Base-by-base conservation (phyloP, 148 eudicot species). In the Arctostaphylos glauca region DNA sequence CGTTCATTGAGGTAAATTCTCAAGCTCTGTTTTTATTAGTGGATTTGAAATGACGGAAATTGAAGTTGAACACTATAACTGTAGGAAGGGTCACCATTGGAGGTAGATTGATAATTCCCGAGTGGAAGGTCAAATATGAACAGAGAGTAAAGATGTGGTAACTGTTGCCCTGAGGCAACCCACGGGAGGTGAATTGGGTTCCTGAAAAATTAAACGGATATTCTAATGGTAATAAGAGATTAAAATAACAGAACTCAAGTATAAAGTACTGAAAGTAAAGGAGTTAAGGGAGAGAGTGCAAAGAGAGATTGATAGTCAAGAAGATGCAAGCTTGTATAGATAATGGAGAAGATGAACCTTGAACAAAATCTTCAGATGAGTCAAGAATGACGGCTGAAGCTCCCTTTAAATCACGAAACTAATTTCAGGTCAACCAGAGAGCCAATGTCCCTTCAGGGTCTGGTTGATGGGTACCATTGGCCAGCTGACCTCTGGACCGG, bases 1-100 rank as follows among this genome's bases (percentile, higher is more conserved):
- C 98, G 71, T 96, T 94, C 81, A 76, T 94, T 76, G 99, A 96
- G 97, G 99, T 96, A 85, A 85, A 62, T 50, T 31, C 46, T 75
- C 2, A 4, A 12, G 8, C 16, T 66, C 71, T 0, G 4, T 64
- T 66, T 66, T 66, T 15, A 31, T 66, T 25, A 38, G 43, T 31
- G 71, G 16, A 66, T 66, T 31, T 66, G 43, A 66, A 13, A 62
- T 62, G 18, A 31, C 16, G 25, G 71, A 66, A 66, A 25, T 66
- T 66, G 71, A 66, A 66, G 43, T 12, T 66, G 43, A 31, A 66
- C 71, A 25, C 12, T 9, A 43, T 41, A 66, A 66, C 25, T 25
- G 71, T 9, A 3, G 14, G 16, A 9, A 23, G 71, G 71, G 10
- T 66, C 71, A 25, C 16, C 1, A 23, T 23, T 23, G 70, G 70